phyloP scores from a whole-genome alignment of 2,329 filamentous ascomycete species.

The Ophiostoma sp. region DNA sequence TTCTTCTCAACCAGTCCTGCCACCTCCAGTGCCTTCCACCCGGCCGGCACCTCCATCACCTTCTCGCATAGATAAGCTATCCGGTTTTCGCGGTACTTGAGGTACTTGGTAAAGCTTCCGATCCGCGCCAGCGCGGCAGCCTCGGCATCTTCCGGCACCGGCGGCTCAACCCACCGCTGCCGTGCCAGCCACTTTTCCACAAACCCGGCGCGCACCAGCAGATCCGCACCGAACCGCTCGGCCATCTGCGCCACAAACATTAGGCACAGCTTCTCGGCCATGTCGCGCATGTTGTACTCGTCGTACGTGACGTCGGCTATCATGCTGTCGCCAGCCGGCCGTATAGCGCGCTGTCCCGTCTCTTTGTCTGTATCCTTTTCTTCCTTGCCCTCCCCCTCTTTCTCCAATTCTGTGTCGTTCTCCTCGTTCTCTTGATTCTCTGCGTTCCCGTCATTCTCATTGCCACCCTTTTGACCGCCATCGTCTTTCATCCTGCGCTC shows the following conservation, averaged over 20 bases:
- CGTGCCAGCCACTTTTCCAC: slow-evolving; percentile 69
- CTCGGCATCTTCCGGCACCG: slow-evolving; percentile 35
- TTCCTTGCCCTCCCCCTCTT: not conserved
- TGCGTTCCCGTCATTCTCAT: too few species aligned
- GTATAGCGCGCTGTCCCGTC: not conserved
- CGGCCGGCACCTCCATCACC: slow-evolving; percentile 46
- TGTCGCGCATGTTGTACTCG: slow-evolving; percentile 58
- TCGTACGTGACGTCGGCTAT: slow-evolving; percentile 56
- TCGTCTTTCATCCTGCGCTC: not conserved
- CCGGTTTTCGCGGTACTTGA: slow-evolving; percentile 46
- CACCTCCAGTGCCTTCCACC: slow-evolving; percentile 47
- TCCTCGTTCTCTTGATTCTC: not conserved
- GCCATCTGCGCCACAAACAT: slow-evolving; percentile 55
- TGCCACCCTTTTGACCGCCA: not conserved
- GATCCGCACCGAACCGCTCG: slow-evolving; percentile 52
- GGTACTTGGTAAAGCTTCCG: slow-evolving; percentile 51
- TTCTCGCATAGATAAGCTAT: slow-evolving; percentile 50
- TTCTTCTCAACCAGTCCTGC: slow-evolving; percentile 42
- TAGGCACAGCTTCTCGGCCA: slow-evolving; percentile 56
- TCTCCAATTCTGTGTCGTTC: not conserved
- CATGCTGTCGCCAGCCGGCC: slow-evolving; percentile 37
- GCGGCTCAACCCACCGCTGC: slow-evolving; percentile 52
- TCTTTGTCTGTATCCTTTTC: not conserved
- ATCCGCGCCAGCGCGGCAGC: slow-evolving; percentile 31
- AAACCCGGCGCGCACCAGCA: slow-evolving; percentile 58